These are phyloP conservation scores for Mucor indicus DNA, from an alignment of 371 early-diverging fungal genomes.

Conservation along the genomic window DNA sequence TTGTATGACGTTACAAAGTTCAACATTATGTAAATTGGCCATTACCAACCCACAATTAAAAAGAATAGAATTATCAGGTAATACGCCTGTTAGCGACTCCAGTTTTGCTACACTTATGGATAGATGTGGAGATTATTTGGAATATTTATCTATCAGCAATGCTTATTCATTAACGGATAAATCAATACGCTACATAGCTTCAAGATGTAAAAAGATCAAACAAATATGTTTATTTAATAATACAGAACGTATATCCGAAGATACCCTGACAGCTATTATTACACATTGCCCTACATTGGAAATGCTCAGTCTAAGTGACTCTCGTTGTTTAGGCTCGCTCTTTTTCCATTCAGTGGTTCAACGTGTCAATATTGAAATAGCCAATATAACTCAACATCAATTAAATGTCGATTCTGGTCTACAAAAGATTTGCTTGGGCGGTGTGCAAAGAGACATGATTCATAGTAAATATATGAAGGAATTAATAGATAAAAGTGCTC, in stretches of 20 bases:
- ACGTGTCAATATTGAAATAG: slow-evolving; percentile 32
- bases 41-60: slow-evolving; percentile 41
- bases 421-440: slow-evolving; percentile 38
- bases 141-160: slow-evolving; percentile 40
- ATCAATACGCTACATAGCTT: slow-evolving; percentile 30
- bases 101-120: slow-evolving; percentile 35
- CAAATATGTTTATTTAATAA: slow-evolving; percentile 39
- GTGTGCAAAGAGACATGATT: slow-evolving; percentile 29
- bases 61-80: slow-evolving; percentile 38
- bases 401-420: slow-evolving; percentile 13
- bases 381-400: slow-evolving; percentile 10
- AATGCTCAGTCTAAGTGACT: slow-evolving; percentile 40
- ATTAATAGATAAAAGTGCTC: slow-evolving; percentile 34
- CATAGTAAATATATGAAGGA: slow-evolving; percentile 17
- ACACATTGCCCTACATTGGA: slow-evolving; percentile 25
- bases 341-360: slow-evolving; percentile 35
- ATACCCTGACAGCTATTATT: slow-evolving; percentile 30
- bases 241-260: slow-evolving; percentile 31
- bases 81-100: slow-evolving; percentile 38
- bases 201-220: slow-evolving; percentile 25
- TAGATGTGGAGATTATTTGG: slow-evolving; percentile 30
- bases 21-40: slow-evolving; percentile 42
- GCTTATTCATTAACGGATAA: slow-evolving; percentile 36
- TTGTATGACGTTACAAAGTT: slow-evolving; percentile 41
- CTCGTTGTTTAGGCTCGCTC: slow-evolving; percentile 28